These are phyloP conservation scores for Cladosporium sp. DNA, from an alignment of 2,329 filamentous ascomycete genomes.

Conservation along the genomic window DNA sequence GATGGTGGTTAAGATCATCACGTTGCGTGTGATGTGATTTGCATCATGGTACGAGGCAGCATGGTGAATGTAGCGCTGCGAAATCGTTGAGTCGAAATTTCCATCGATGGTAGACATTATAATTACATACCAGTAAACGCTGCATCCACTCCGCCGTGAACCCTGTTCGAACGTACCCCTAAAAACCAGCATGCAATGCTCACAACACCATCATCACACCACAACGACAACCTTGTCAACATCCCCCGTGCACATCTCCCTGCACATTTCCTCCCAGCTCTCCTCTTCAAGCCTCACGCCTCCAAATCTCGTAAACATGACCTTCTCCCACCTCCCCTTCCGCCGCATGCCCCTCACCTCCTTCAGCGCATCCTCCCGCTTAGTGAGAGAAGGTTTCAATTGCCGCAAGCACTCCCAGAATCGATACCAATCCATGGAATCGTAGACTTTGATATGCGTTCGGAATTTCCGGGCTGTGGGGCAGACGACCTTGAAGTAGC, in stretches of 20 bases:
- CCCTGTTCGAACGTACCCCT: too few relatives aligned
- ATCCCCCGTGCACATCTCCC: not conserved
- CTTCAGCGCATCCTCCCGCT: not conserved
- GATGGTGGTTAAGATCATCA: not conserved
- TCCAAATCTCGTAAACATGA: not conserved
- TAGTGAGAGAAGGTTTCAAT: constrained; percentile 4
- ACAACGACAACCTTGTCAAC: constrained; percentile 8
- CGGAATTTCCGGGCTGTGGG: constrained; percentile 8
- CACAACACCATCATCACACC: not conserved
- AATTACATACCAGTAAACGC: not conserved
- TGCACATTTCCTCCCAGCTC: constrained; percentile 2
- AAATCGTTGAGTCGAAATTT: not conserved
- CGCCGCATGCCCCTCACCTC: not conserved
- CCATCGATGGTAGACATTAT: not conserved
- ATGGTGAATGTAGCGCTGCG: not conserved
- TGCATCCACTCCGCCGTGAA: not conserved
- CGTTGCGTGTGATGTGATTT: not conserved
- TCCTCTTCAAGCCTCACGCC: not conserved
- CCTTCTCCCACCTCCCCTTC: constrained; percentile 5
- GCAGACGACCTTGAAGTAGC: constrained; percentile 8
- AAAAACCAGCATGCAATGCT: too few relatives aligned
- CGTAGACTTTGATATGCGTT: not conserved
- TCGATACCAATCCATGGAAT: constrained; percentile 7
- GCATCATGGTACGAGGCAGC: not conserved
- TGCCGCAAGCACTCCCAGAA: constrained; percentile 10